phyloP scores from a whole-genome alignment of 148 eudicot genomes.

The Amaranthus cruentus region DNA sequence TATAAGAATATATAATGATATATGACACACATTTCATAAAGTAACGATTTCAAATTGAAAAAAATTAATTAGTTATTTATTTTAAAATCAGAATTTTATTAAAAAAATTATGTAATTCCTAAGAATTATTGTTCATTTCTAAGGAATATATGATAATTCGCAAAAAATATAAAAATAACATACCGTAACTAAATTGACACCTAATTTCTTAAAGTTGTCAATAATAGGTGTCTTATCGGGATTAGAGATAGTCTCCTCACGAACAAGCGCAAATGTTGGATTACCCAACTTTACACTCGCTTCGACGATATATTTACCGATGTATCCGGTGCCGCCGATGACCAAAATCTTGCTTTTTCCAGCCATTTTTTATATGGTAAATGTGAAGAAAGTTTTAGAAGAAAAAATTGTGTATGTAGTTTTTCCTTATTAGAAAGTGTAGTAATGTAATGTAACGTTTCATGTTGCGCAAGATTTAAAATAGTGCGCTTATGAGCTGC shows the following conservation, averaged over 20 bases:
- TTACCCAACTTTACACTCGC: slow-evolving; percentile 57
- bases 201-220: slow-evolving; percentile 45
- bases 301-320: slow-evolving; percentile 55
- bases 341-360: slow-evolving; percentile 52
- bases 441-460: background rate
- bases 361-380: slow-evolving; percentile 29
- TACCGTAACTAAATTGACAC: slow-evolving; percentile 43
- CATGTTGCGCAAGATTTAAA: background rate
- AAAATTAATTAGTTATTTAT: too few species aligned
- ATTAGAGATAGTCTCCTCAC: slow-evolving; percentile 37
- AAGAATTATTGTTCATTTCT: too few species aligned
- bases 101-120: too few species aligned
- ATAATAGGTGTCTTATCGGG: slow-evolving; percentile 43
- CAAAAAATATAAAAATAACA: slow-evolving; percentile 9
- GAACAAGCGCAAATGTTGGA: slow-evolving; percentile 52
- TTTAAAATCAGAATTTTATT: too few species aligned
- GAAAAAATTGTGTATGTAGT: background rate
- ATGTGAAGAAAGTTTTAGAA: background rate
- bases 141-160: too few species aligned
- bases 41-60: too few species aligned
- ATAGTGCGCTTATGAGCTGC: background rate
- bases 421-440: background rate
- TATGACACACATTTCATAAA: too few species aligned
- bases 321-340: slow-evolving; percentile 71
- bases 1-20: background rate